Percentiles rank a stretch among this genome's conserved stretches.
Evolutionary conservation across 2,329 filamentous ascomycete species (phyloP).

Genomic region (Cladobotryum protrusum): DNA sequence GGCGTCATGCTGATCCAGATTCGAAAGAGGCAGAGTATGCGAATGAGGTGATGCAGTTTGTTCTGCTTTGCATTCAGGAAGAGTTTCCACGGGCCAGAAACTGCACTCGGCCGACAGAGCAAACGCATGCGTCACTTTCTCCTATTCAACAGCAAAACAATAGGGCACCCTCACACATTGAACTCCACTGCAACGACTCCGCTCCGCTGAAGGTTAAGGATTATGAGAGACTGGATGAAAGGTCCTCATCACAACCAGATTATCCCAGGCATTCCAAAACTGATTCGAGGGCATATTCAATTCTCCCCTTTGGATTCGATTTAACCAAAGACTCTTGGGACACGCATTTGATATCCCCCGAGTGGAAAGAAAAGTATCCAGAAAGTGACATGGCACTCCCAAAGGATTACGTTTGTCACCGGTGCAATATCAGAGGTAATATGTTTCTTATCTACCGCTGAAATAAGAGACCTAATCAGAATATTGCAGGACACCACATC

Average conservation of each 20-base stretch:
- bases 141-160: neutral
- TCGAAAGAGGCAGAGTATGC: neutral
- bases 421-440: conserved; percentile 12
- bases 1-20: too few relatives aligned
- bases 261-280: too few relatives aligned
- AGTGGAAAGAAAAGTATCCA: neutral
- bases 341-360: too few relatives aligned
- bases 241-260: too few relatives aligned
- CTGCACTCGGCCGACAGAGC: neutral
- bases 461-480: neutral
- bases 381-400: neutral
- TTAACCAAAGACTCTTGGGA: too few relatives aligned
- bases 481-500: conserved; percentile 15
- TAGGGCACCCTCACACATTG: too few relatives aligned
- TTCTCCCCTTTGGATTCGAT: too few relatives aligned
- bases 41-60: neutral
- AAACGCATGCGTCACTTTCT: neutral
- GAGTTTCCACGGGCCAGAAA: neutral
- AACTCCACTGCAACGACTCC: too few relatives aligned
- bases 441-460: neutral
- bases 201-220: too few relatives aligned
- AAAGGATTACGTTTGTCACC: conserved; percentile 10
- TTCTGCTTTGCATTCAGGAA: neutral
- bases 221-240: too few relatives aligned
- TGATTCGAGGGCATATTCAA: too few relatives aligned